Base-by-base conservation (phyloP, 331 rosid species). In the Cydonia oblonga region DNA sequence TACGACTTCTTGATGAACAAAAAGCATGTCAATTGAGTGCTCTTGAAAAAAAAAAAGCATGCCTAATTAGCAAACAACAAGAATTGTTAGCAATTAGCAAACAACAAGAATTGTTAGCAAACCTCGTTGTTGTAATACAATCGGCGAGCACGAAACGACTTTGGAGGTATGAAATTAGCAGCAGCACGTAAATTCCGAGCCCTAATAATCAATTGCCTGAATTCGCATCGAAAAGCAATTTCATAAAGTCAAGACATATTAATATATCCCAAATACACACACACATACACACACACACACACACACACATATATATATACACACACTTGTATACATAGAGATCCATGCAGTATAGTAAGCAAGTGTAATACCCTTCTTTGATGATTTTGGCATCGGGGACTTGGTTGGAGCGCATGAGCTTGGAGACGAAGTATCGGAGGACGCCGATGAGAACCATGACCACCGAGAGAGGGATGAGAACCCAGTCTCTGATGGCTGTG, bases 401-500 rank as follows among this genome's bases (percentile, higher is more conserved):
- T 85, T 87, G 97, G 62, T 82, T 81, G 74, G 97, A 89, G 66
- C 86, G 96, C 96, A 93, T 82, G 74, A 93, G 97, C 87, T 93
- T 93, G 2, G 98, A 84, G 69, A 93, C 98, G 51, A 91, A 91
- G 83, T 93, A 86, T 12, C 98, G 98, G 25, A 93, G 93, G 67
- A 93, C 91, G 5, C 98, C 98, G 56, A 93, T 93, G 44, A 93
- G 98, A 38, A 93, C 98, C 98, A 93, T 93, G 66, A 93, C 98
- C 61, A 91, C 92, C 19, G 98, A 93, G 74, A 93, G 96, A 67
- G 98, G 98, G 85, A 93, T 93, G 59, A 93, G 80, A 8, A 93
- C 98, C 98, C 98, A 93, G 51, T 93, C 96, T 89, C 97, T 91
- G 88, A 93, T 93, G 40, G 98, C 96, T 24, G 98, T 91, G 70